These are phyloP conservation scores for Blastocystis sp. DNA, from an alignment of 352 stramenopile genomes.

Conservation along the genomic window DNA sequence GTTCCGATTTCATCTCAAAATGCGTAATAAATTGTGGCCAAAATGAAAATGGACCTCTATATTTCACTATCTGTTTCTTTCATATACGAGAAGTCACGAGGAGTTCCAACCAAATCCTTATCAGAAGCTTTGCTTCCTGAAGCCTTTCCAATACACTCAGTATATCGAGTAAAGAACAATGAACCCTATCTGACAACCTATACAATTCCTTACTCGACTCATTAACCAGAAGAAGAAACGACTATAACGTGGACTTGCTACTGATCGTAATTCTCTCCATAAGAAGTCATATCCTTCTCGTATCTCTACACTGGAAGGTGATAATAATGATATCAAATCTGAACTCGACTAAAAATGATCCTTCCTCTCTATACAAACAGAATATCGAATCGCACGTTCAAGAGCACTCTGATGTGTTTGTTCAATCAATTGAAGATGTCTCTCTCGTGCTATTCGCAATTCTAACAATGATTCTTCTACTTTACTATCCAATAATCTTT, in stretches of 20 bases:
- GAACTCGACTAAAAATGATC: not conserved
- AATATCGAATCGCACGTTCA: not conserved
- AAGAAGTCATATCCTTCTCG: not conserved
- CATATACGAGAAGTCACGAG: not conserved
- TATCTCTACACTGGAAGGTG: not conserved
- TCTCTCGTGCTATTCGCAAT: not conserved
- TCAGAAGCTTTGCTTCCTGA: not conserved
- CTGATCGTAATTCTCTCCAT: slow-evolving; percentile 28
- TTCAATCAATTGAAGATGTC: not conserved
- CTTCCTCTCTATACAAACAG: not conserved
- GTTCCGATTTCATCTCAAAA: slow-evolving; percentile 14
- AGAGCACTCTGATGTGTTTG: not conserved
- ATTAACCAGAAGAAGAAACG: slow-evolving; percentile 32
- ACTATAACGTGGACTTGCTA: slow-evolving; percentile 21
- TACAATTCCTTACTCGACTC: not conserved
- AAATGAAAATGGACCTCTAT: slow-evolving; percentile 28
- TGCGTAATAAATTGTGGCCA: slow-evolving; percentile 48
- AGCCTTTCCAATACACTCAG: not conserved
- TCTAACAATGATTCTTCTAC: slow-evolving; percentile 9
- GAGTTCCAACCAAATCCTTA: not conserved
- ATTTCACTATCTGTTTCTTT: not conserved
- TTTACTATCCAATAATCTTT: slow-evolving; percentile 35
- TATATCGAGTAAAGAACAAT: slow-evolving; percentile 19
- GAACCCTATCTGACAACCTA: not conserved
- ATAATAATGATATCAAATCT: not conserved